A percentile compares a stretch with the other conserved stretches of the same genome.
Conservation (phyloP, 2,329 filamentous ascomycete species). For the Mariannaea elegans region DNA sequence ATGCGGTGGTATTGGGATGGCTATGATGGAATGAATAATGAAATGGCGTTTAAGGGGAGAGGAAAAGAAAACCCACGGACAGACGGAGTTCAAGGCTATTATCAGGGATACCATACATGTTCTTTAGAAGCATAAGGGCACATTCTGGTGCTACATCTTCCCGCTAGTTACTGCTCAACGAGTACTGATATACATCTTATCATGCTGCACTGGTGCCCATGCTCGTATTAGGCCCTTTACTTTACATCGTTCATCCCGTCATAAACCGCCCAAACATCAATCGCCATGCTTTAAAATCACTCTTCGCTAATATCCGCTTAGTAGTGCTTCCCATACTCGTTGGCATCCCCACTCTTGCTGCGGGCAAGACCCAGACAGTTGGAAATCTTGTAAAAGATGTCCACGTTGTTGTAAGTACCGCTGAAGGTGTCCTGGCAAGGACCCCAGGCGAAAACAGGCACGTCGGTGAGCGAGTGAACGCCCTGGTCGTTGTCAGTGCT, state of each 20-base stretch:
- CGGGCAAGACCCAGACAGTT: slow-evolving; percentile 68
- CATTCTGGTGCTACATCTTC: background rate
- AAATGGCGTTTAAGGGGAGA: background rate
- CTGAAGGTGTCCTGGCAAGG: slow-evolving; percentile 82
- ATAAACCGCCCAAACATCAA: slow-evolving; percentile 19
- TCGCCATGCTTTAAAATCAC: background rate
- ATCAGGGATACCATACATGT: background rate
- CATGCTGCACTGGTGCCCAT: background rate
- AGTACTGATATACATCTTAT: slow-evolving; percentile 10
- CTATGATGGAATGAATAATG: background rate
- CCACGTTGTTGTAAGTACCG: slow-evolving; percentile 75
- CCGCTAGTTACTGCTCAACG: background rate
- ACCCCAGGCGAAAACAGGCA: slow-evolving; percentile 80
- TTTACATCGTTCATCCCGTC: slow-evolving; percentile 24
- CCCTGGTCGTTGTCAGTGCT: slow-evolving; percentile 70
- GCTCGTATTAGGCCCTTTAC: background rate
- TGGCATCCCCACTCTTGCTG: slow-evolving; percentile 33
- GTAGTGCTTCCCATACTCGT: slow-evolving; percentile 28
- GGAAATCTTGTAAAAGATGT: slow-evolving; percentile 80
- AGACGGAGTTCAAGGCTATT: background rate
- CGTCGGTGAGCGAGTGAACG: slow-evolving; percentile 80
- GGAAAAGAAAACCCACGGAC: background rate
- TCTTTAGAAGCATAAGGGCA: background rate
- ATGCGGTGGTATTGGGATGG: too few species aligned
- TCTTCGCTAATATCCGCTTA: slow-evolving; percentile 1